Percentiles rank a stretch among this genome's conserved stretches.
Evolutionary conservation across 2,329 filamentous ascomycete genomes (phyloP).

Genomic region (Biscogniauxia mediterranea): DNA sequence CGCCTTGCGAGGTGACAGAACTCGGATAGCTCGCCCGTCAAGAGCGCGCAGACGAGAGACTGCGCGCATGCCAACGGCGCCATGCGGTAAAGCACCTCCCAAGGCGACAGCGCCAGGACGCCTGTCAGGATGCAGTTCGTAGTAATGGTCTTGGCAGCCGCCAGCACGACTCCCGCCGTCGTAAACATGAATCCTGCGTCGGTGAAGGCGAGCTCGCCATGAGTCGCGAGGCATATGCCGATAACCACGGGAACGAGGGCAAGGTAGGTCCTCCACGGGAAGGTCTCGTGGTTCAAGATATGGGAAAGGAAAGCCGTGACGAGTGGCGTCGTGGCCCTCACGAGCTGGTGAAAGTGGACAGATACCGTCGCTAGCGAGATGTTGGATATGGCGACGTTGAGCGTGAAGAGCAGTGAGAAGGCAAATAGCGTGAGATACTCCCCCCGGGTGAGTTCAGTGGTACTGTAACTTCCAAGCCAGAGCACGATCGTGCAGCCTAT

Average conservation of each 20-base stretch:
- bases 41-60: conserved; percentile 49
- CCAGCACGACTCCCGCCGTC: conserved; percentile 52
- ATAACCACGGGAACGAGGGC: conserved; percentile 60
- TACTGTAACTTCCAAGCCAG: conserved; percentile 49
- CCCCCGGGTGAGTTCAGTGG: conserved; percentile 49
- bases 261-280: conserved; percentile 55
- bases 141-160: conserved; percentile 59
- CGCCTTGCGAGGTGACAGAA: conserved; percentile 32
- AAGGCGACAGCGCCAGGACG: conserved; percentile 52
- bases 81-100: conserved; percentile 63
- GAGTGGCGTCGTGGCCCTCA: conserved; percentile 60
- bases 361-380: conserved; percentile 61
- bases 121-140: conserved; percentile 66
- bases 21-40: conserved; percentile 50
- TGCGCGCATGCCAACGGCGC: conserved; percentile 59
- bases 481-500: conserved; percentile 55
- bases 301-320: conserved; percentile 63
- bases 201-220: conserved; percentile 63
- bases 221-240: conserved; percentile 58
- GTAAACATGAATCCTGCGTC: conserved; percentile 54
- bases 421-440: conserved; percentile 56
- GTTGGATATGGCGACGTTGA: conserved; percentile 65
- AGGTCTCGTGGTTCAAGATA: conserved; percentile 52
- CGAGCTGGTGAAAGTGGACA: conserved; percentile 65
- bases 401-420: conserved; percentile 60